Conservation (phyloP, 129 eudicot species). For the Glebionis coronaria region DNA sequence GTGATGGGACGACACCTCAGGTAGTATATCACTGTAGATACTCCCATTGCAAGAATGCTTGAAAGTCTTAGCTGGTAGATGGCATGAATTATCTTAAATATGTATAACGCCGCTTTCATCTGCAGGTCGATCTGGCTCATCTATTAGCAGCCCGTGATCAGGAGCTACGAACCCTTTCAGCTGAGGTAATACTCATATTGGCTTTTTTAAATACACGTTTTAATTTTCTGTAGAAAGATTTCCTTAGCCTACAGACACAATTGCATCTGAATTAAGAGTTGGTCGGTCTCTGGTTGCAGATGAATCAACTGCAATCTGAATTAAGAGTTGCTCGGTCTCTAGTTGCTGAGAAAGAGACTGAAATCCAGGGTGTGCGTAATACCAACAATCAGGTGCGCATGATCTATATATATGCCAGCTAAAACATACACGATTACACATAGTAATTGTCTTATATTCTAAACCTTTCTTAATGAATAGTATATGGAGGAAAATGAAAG, state of each 20-base stretch:
- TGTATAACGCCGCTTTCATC: conserved; percentile 2
- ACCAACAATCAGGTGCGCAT: conserved; percentile 74
- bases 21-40: conserved; percentile 30
- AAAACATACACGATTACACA: not conserved
- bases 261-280: conserved; percentile 54
- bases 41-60: too few species aligned
- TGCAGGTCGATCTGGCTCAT: conserved; percentile 98
- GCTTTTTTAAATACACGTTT: not conserved
- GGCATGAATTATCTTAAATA: not conserved
- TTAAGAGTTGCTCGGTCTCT: conserved; percentile 87
- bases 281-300: conserved; percentile 74
- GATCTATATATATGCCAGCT: not conserved
- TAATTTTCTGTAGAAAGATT: too few species aligned
- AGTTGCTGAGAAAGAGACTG: conserved; percentile 89
- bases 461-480: conserved; percentile 37
- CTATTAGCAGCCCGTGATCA: conserved; percentile 96
- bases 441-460: conserved; percentile 5
- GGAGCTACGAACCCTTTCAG: conserved; percentile 93
- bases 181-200: conserved; percentile 68
- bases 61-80: not conserved
- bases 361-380: conserved; percentile 62
- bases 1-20: conserved; percentile 94
- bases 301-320: conserved; percentile 95
- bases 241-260: not conserved
- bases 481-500: conserved; percentile 97